Evolutionary conservation across 2,329 filamentous ascomycete species (phyloP).

Genomic region (Phyllachora maydis): DNA sequence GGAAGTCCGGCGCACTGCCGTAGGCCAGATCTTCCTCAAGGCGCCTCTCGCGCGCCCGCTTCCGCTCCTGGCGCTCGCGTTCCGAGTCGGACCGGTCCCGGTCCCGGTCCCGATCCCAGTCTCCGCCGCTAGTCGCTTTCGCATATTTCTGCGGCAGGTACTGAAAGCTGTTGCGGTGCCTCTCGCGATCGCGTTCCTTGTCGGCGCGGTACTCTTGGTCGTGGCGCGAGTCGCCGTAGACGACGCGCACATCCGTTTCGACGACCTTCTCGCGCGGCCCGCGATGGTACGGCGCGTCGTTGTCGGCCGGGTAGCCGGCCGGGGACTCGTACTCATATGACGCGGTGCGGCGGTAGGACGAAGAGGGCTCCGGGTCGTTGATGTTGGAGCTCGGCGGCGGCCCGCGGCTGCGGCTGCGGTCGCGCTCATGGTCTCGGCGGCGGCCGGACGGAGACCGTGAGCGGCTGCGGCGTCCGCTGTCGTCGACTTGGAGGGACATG

Average conservation of each 20-base stretch:
- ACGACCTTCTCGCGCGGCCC: conserved; percentile 15
- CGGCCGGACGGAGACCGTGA: conserved; percentile 23
- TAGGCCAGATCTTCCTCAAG: conserved; percentile 28
- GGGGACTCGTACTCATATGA: conserved; percentile 12
- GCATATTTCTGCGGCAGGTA: conserved; percentile 27
- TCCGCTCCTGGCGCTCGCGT: conserved; percentile 9
- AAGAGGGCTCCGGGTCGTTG: conserved; percentile 18
- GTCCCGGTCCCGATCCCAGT: conserved; percentile 6
- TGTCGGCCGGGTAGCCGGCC: conserved; percentile 10
- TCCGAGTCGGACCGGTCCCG: conserved; percentile 9
- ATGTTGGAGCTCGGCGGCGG: conserved; percentile 18
- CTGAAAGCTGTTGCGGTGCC: conserved; percentile 14
- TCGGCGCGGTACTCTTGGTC: conserved; percentile 8
- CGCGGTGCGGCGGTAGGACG: conserved; percentile 9
- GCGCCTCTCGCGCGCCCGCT: conserved; percentile 5
- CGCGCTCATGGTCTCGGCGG: conserved; percentile 10
- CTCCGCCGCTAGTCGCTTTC: conserved; percentile 9
- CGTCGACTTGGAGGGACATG: conserved; percentile 32
- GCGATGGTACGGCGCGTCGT: conserved; percentile 14
- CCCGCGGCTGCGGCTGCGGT: conserved; percentile 14
- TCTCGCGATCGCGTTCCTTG: conserved; percentile 10
- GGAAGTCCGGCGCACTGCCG: conserved; percentile 13
- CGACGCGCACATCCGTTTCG: conserved; percentile 6
- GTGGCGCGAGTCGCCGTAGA: conserved; percentile 8
- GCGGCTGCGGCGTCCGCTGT: conserved; percentile 20